phyloP scores from a whole-genome alignment of 2,329 filamentous ascomycete genomes.

The Alternaria tenuissima region DNA sequence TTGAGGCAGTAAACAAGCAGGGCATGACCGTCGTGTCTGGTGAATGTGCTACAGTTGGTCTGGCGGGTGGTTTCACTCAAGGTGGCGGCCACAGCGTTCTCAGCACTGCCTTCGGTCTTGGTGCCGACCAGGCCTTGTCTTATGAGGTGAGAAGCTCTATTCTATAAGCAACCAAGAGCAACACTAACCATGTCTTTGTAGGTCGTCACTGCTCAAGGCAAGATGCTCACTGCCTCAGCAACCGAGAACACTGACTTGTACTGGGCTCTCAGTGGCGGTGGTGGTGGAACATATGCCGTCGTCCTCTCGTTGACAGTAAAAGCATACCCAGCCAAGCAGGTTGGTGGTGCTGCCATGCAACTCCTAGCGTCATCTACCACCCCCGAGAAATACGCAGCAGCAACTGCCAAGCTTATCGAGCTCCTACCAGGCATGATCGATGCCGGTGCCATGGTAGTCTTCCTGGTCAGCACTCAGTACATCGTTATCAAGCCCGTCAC shows the following conservation, averaged over 20 bases:
- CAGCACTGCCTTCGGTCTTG: slow-evolving; percentile 35
- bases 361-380: slow-evolving; percentile 28
- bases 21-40: slow-evolving; percentile 39
- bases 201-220: slow-evolving; percentile 45
- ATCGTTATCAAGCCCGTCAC: slow-evolving; percentile 15
- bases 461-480: slow-evolving; percentile 20
- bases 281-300: slow-evolving; percentile 43
- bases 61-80: slow-evolving; percentile 44
- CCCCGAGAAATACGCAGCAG: slow-evolving; percentile 23
- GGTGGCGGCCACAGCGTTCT: slow-evolving; percentile 42
- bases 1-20: slow-evolving; percentile 26
- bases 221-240: slow-evolving; percentile 37
- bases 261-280: slow-evolving; percentile 48
- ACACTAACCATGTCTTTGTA: slow-evolving; percentile 30
- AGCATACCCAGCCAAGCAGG: slow-evolving; percentile 28
- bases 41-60: slow-evolving; percentile 44
- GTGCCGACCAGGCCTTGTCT: slow-evolving; percentile 43
- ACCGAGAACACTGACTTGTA: slow-evolving; percentile 45
- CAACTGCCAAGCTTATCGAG: slow-evolving; percentile 21
- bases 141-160: slow-evolving; percentile 31
- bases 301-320: slow-evolving; percentile 41
- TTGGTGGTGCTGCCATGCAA: slow-evolving; percentile 35
- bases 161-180: background rate
- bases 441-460: slow-evolving; percentile 31
- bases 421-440: slow-evolving; percentile 32